Base-by-base conservation (phyloP, 2,329 filamentous ascomycete species). In the Sporothrix euskadiensis region DNA sequence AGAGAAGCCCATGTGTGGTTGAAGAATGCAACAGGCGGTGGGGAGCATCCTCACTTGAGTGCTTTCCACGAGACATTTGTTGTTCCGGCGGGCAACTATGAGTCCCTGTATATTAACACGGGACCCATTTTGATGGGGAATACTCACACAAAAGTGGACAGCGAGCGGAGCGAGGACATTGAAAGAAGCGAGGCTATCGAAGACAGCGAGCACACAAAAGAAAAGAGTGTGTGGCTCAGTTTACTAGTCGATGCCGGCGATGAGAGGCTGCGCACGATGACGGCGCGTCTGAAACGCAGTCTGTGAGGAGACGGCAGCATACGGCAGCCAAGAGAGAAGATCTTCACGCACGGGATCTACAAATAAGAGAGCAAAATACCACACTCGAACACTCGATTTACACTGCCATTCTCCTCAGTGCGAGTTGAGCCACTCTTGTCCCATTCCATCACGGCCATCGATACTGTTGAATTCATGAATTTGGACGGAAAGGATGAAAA, bases 1-100 rank as follows among this genome's bases (percentile, higher is more conserved):
- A 22, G 32, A 1, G 19, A 54, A 44, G 77, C 73, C 12, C 68
- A 65, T 63, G 47, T 10, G 9, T 78, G 75, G 75, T 73, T 77
- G 10, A 39, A 30, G 12, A 10, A 10, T 2, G 16, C 3, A n/a
- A 44, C 35, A 5, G 4, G 8, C 6, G 71, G 65, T 10, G 68
- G 14, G 12, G 59, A 56, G 14, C 35, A 73, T 52, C 2, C 66
- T 0, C 73, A 77, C 63, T 56, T 77, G 22, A 69, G 74, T 5
- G 75, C 74, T 26, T 77, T 77, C 54, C 76, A 77, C 73, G 76
- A 77, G 72, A 77, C 75, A 3, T 76, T 77, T 71, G 61, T 56
- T 44, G 76, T 77, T 22, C 73, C 74, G 0, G 70, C 70, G 0
- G 74, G 74, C n/a, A 32, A 16, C 16, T 76, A 74, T 69, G 76